phyloP scores from a whole-genome alignment of 2,329 filamentous ascomycete species.

The Bipolaris sorokiniana region DNA sequence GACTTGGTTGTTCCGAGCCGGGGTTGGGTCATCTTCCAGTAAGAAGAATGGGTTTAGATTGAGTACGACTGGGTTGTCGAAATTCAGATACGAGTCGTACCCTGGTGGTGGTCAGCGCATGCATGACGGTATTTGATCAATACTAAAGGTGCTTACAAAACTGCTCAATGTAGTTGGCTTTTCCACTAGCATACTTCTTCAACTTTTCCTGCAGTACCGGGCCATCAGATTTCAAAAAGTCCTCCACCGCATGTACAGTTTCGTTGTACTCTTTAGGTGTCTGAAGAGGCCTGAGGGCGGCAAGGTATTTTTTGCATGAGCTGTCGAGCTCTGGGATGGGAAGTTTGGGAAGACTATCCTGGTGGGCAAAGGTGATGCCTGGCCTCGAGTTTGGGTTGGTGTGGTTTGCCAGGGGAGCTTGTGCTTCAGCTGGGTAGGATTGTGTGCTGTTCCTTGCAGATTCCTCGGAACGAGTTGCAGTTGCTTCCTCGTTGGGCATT shows the following conservation, averaged over 20 bases:
- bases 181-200: constrained; percentile 86
- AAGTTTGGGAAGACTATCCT: constrained; percentile 87
- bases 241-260: constrained; percentile 76
- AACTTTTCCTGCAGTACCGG: constrained; percentile 85
- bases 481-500: constrained; percentile 48
- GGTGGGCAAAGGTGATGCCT: constrained; percentile 85
- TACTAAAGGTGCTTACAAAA: constrained; percentile 74
- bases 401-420: constrained; percentile 55
- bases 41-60: constrained; percentile 98
- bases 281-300: constrained; percentile 81
- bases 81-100: constrained; percentile 99
- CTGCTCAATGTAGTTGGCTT: constrained; percentile 97
- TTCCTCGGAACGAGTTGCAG: constrained; percentile 53
- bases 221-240: constrained; percentile 82
- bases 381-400: constrained; percentile 64
- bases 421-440: constrained; percentile 55
- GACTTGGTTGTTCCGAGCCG: constrained; percentile 94
- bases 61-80: constrained; percentile 94
- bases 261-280: constrained; percentile 80
- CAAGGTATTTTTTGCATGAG: constrained; percentile 79
- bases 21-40: constrained; percentile 95
- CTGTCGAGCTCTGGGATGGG: constrained; percentile 87
- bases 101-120: constrained; percentile 59
- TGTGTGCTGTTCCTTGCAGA: constrained; percentile 61
- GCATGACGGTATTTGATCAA: constrained; percentile 12